phyloP scores from a whole-genome alignment of 306 rosid genomes.

The Sindora glabra region DNA sequence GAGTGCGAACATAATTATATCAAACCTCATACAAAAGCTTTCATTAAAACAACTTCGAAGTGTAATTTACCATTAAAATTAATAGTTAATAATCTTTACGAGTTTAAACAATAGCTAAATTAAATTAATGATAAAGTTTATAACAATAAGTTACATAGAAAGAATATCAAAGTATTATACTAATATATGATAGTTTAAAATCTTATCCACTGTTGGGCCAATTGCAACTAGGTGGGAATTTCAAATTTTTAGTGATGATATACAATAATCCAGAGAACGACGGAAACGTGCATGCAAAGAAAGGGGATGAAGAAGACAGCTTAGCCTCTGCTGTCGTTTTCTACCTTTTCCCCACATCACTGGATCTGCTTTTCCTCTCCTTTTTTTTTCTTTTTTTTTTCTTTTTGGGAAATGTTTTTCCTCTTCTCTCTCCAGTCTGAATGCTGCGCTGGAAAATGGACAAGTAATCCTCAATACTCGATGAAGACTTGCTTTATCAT shows the following conservation, averaged over 20 bases:
- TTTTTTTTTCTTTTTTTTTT: slow-evolving; percentile 9
- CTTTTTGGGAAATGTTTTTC: slow-evolving; percentile 22
- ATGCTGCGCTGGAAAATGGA: not conserved
- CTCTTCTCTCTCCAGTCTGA: not conserved
- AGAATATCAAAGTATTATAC: no score
- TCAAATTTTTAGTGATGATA: not conserved
- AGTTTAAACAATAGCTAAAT: no score
- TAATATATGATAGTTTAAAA: no score
- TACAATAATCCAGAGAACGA: not conserved
- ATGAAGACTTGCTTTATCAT: slow-evolving; percentile 24
- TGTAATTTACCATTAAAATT: no score
- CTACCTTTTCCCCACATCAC: slow-evolving; percentile 36
- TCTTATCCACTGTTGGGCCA: no score
- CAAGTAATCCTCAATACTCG: slow-evolving; percentile 23
- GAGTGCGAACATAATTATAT: no score
- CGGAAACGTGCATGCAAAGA: slow-evolving; percentile 42
- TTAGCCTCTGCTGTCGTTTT: slow-evolving; percentile 12
- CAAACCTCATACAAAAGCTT: no score
- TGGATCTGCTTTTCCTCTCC: slow-evolving; percentile 21
- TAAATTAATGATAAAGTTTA: no score
- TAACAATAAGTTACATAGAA: no score
- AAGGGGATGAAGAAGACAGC: not conserved
- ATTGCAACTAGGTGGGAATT: not conserved
- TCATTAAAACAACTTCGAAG: no score
- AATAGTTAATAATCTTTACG: no score